phyloP scores from a whole-genome alignment of 2,329 filamentous ascomycete species.

The Aspergillaceae sp. region DNA sequence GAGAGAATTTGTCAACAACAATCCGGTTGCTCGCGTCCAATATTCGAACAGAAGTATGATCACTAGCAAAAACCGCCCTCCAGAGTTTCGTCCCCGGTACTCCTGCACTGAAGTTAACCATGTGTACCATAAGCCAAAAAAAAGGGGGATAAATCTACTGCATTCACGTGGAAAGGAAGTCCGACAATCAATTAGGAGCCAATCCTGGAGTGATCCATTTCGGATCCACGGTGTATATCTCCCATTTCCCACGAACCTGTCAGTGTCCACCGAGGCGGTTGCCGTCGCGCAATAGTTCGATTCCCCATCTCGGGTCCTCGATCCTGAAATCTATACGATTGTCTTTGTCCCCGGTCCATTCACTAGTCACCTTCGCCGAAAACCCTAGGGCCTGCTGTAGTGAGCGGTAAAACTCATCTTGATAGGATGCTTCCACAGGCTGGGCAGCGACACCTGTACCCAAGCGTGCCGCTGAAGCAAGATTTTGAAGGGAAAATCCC shows the following conservation, averaged over 20 bases:
- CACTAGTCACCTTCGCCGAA: slow-evolving; percentile 4
- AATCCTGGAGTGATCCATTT: slow-evolving; percentile 8
- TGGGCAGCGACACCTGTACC: background rate
- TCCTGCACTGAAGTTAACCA: slow-evolving; percentile 2
- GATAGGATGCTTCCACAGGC: slow-evolving; percentile 6
- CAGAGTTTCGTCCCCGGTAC: slow-evolving; percentile 6
- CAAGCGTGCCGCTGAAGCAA: slow-evolving; percentile 3
- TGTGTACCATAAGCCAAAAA: background rate
- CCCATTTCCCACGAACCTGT: slow-evolving; percentile 6
- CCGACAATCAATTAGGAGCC: slow-evolving; percentile 12
- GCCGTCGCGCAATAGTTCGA: slow-evolving; percentile 12
- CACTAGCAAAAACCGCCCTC: slow-evolving; percentile 6
- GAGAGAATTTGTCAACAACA: background rate
- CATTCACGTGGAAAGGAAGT: slow-evolving; percentile 4
- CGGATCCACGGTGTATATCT: slow-evolving; percentile 9
- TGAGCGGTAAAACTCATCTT: slow-evolving; percentile 9
- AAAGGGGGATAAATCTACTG: background rate
- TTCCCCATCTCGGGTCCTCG: slow-evolving; percentile 7
- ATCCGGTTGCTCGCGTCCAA: slow-evolving; percentile 2
- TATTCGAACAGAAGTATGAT: slow-evolving; percentile 5
- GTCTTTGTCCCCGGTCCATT: slow-evolving; percentile 6
- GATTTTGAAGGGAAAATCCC: slow-evolving; percentile 4
- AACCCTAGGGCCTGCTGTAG: background rate
- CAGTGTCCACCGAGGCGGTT: slow-evolving; percentile 8
- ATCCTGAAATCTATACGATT: slow-evolving; percentile 11